Percentiles rank a stretch among this genome's conserved stretches.
phyloP scores from a whole-genome alignment of 2,329 filamentous ascomycete species.

The Hymenoscyphus albidus region DNA sequence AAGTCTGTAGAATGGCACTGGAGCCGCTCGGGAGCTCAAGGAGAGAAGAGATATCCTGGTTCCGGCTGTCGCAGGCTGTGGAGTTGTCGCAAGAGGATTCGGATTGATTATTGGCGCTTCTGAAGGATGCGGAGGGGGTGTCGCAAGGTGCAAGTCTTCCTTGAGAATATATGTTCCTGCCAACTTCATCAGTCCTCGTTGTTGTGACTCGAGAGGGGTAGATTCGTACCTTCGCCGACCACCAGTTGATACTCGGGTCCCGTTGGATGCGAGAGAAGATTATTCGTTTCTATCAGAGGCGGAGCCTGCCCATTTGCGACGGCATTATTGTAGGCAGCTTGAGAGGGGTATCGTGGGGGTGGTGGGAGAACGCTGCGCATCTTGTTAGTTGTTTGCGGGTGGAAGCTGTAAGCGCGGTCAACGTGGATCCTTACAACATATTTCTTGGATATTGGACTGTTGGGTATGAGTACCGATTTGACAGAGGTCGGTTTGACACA shows the following conservation, averaged over 20 bases:
- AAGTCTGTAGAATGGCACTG: conserved; percentile 50
- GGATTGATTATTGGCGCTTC: conserved; percentile 83
- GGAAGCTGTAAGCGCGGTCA: neutral
- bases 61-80: conserved; percentile 77
- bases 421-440: conserved; percentile 32
- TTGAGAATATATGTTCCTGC: conserved; percentile 83
- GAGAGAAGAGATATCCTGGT: conserved; percentile 75
- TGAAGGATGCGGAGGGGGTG: conserved; percentile 90
- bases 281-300: conserved; percentile 90
- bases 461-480: conserved; percentile 22
- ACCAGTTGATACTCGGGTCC: conserved; percentile 85
- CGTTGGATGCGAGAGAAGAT: conserved; percentile 74
- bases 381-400: conserved; percentile 23
- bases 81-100: conserved; percentile 84
- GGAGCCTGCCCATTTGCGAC: conserved; percentile 63
- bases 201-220: conserved; percentile 8
- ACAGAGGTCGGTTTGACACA: conserved; percentile 37
- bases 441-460: conserved; percentile 14
- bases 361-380: conserved; percentile 66
- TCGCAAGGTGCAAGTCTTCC: conserved; percentile 88
- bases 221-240: conserved; percentile 74
- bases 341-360: conserved; percentile 77
- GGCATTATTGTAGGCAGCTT: conserved; percentile 68
- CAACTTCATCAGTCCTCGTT: conserved; percentile 16
- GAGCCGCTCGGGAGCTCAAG: conserved; percentile 38